Conservation (phyloP, 1,139 yeast genomes). For the Pichia sp. region DNA sequence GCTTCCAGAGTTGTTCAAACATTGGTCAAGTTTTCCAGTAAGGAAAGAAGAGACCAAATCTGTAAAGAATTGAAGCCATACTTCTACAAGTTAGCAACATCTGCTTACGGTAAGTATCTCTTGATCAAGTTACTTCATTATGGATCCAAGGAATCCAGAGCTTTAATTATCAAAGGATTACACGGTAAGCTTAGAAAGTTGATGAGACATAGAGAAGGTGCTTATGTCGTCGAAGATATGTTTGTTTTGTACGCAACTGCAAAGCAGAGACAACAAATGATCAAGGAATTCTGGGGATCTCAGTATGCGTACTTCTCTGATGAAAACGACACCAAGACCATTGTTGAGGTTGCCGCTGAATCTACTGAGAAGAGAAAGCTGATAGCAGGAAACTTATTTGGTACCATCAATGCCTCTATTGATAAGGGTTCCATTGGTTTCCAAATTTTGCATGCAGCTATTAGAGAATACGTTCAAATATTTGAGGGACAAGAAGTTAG, state of each 20-base stretch:
- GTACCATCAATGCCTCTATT: slow-evolving; percentile 84
- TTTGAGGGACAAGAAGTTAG: slow-evolving; percentile 65
- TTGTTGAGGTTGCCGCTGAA: slow-evolving; percentile 61
- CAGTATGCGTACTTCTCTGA: slow-evolving; percentile 73
- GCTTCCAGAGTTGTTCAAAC: slow-evolving; percentile 96
- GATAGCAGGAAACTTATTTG: slow-evolving; percentile 67
- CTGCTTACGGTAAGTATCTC: slow-evolving; percentile 89
- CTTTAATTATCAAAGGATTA: slow-evolving; percentile 68
- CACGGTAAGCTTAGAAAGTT: slow-evolving; percentile 87
- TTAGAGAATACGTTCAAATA: slow-evolving; percentile 78
- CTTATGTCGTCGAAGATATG: slow-evolving; percentile 95
- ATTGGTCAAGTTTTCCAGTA: slow-evolving; percentile 75
- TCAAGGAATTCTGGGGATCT: slow-evolving; percentile 96
- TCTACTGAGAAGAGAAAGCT: slow-evolving; percentile 78
- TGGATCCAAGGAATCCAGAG: slow-evolving; percentile 78
- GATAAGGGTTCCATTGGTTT: slow-evolving; percentile 96
- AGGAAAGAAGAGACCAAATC: slow-evolving; percentile 70
- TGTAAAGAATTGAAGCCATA: slow-evolving; percentile 66
- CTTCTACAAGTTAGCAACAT: slow-evolving; percentile 77
- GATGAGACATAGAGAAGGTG: slow-evolving; percentile 98
- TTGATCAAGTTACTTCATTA: slow-evolving; percentile 86
- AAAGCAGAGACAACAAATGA: slow-evolving; percentile 83
- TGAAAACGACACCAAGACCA: slow-evolving; percentile 62
- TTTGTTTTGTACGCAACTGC: slow-evolving; percentile 78
- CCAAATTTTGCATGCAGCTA: slow-evolving; percentile 93